Percentiles rank a stretch among this genome's conserved stretches.
phyloP scores from a whole-genome alignment of 306 rosid species.

The Malus domestica region DNA sequence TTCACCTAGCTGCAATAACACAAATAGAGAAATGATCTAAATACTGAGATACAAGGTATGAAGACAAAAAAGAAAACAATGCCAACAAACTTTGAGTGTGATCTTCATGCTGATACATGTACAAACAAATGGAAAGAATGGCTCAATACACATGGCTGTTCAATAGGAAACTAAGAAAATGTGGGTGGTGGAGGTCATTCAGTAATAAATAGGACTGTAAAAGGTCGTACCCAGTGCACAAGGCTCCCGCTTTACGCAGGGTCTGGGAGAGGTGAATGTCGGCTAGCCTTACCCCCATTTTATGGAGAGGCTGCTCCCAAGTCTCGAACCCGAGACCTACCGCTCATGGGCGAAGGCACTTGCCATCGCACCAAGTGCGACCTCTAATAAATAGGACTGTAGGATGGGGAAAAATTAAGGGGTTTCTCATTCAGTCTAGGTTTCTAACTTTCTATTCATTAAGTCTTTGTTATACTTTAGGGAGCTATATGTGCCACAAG shows the following conservation, averaged over 20 bases:
- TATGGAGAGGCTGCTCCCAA: too few relatives aligned
- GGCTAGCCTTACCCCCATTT: too few relatives aligned
- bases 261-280: too few relatives aligned
- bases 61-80: neutral
- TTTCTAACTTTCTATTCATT: neutral
- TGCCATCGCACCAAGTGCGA: too few relatives aligned
- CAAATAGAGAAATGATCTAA: neutral
- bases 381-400: too few relatives aligned
- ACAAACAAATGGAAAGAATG: neutral
- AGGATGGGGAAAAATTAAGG: too few relatives aligned
- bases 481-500: neutral
- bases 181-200: neutral
- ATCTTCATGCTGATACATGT: neutral
- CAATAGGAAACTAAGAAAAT: neutral
- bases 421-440: neutral
- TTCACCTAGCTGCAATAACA: constrained; percentile 60
- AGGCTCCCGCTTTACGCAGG: too few relatives aligned
- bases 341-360: too few relatives aligned
- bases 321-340: too few relatives aligned
- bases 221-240: too few relatives aligned
- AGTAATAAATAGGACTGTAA: too few relatives aligned
- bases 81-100: neutral
- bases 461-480: neutral
- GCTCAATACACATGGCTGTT: neutral
- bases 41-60: neutral